phyloP scores from a whole-genome alignment of 2,329 filamentous ascomycete genomes.

The Graphilbum ipis-grandicollis region DNA sequence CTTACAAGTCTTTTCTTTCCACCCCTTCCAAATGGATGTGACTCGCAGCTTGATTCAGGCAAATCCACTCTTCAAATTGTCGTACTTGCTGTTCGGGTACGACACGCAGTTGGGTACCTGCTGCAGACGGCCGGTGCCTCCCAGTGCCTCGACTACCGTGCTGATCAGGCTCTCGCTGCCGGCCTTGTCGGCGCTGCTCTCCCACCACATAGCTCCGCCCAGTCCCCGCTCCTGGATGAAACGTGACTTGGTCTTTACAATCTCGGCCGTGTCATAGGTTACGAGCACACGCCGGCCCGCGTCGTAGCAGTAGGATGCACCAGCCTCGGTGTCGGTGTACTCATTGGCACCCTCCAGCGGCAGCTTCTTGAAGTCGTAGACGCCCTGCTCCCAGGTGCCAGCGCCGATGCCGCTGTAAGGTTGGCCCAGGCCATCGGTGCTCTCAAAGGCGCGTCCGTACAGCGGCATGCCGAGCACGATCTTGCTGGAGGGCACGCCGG shows the following conservation, averaged over 20 bases:
- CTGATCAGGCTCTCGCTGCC: conserved; percentile 51
- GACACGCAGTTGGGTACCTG: conserved; percentile 38
- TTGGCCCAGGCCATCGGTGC: conserved; percentile 57
- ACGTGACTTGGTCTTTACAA: conserved; percentile 51
- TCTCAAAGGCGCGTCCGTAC: conserved; percentile 72
- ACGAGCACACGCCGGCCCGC: conserved; percentile 46
- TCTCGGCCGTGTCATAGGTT: conserved; percentile 56
- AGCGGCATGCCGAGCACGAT: conserved; percentile 84
- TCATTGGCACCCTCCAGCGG: conserved; percentile 52
- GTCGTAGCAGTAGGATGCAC: conserved; percentile 68
- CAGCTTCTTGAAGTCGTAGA: conserved; percentile 79
- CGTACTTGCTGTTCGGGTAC: conserved; percentile 52
- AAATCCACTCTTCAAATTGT: conserved; percentile 37
- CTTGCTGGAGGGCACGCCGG: conserved; percentile 50
- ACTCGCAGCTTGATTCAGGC: not conserved
- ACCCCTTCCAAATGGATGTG: too few species aligned
- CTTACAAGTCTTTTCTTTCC: too few species aligned
- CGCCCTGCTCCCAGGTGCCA: conserved; percentile 70
- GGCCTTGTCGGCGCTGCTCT: conserved; percentile 60
- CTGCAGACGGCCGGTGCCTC: conserved; percentile 32
- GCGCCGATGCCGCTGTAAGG: conserved; percentile 56
- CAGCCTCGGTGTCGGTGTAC: conserved; percentile 40
- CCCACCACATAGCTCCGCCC: conserved; percentile 97
- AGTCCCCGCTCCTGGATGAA: conserved; percentile 52
- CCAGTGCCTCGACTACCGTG: conserved; percentile 42